Evolutionary conservation across 2,329 filamentous ascomycete genomes (phyloP), one percentile per base, ranked within the genome.

Genomic region (Claviceps arundinis): DNA sequence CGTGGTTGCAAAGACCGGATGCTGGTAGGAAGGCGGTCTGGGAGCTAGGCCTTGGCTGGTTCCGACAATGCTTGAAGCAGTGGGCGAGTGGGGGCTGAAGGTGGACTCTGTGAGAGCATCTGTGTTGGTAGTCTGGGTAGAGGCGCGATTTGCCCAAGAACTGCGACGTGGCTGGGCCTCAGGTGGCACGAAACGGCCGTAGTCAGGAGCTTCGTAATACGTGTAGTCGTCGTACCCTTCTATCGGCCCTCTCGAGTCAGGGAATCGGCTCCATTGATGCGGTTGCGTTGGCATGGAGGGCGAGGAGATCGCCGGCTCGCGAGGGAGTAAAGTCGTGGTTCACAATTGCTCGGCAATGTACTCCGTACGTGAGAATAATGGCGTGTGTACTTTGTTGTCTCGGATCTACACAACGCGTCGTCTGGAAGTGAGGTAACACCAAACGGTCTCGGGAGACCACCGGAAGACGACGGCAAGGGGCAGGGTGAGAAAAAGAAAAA

Each of bases 221-320:
- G 53, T 47, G 48, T 45, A 51, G 40, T 53, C 46, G 48, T 55
- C 51, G 46, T 46, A 55, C 50, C 50, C 53, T 47, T 45, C 50
- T 46, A 34, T 16, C 50, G 13, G 38, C 48, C 50, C 44, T 50
- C 50, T 51, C 48, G 74, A 67, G 55, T 71, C 65, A 54, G 78
- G 77, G 56, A 81, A 68, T 61, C 78, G 67, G 63, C 77, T 77
- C 78, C 78, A 81, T 68, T 81, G 81, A 41, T 75, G 73, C 50
- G 48, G 50, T 43, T 47, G 50, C 47, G 50, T 50, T 22, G 50
- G 42, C 52, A 54, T 54, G 42, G 42, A 46, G 50, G 48, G 26
- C 43, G 17, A 24, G 38, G 19, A 22, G 37, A 11, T 19, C 8
- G 24, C 26, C 42, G 14, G 14, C 11, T 16, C 17, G 41, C 38